Evolutionary conservation across 1,284 basidiomycete genomes (phyloP).

Genomic region (Trametes pubescens): DNA sequence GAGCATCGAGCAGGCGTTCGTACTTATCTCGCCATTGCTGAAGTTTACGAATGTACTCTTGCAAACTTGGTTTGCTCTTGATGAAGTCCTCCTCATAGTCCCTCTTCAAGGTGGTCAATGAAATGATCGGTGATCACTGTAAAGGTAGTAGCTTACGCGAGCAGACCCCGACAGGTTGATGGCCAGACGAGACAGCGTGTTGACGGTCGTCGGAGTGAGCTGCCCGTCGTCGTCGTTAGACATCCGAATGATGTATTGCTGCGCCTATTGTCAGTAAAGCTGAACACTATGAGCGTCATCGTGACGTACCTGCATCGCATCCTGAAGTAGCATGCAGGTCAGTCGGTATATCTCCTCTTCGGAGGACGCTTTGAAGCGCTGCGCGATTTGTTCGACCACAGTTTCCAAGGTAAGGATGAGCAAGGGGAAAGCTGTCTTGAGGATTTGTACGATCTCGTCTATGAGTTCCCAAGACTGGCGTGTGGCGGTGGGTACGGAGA

Average conservation of each 20-base stretch:
- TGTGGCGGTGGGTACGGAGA: slow-evolving; percentile 44
- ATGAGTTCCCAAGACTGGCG: slow-evolving; percentile 91
- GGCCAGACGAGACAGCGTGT: slow-evolving; percentile 80
- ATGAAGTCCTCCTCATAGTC: slow-evolving; percentile 96
- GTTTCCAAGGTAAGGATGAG: slow-evolving; percentile 97
- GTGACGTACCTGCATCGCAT: slow-evolving; percentile 70
- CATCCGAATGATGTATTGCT: slow-evolving; percentile 80
- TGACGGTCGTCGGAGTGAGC: slow-evolving; percentile 63
- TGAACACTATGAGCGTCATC: background rate
- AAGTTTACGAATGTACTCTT: slow-evolving; percentile 90
- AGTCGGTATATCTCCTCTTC: slow-evolving; percentile 98
- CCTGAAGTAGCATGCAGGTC: slow-evolving; percentile 84
- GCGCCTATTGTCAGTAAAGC: slow-evolving; percentile 29
- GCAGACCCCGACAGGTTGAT: slow-evolving; percentile 71
- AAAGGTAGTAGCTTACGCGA: slow-evolving; percentile 54
- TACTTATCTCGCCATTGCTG: slow-evolving; percentile 96
- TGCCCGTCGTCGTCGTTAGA: slow-evolving; percentile 82
- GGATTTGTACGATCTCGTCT: slow-evolving; percentile 93
- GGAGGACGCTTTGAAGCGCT: slow-evolving; percentile 89
- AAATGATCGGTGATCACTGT: background rate
- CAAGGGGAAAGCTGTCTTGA: slow-evolving; percentile 97
- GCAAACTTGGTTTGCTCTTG: slow-evolving; percentile 79
- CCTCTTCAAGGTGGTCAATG: slow-evolving; percentile 54
- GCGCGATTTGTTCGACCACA: slow-evolving; percentile 94
- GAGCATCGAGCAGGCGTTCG: slow-evolving; percentile 84